Evolutionary conservation across 306 rosid genomes (phyloP).

Genomic region (Mucuna pruriens): DNA sequence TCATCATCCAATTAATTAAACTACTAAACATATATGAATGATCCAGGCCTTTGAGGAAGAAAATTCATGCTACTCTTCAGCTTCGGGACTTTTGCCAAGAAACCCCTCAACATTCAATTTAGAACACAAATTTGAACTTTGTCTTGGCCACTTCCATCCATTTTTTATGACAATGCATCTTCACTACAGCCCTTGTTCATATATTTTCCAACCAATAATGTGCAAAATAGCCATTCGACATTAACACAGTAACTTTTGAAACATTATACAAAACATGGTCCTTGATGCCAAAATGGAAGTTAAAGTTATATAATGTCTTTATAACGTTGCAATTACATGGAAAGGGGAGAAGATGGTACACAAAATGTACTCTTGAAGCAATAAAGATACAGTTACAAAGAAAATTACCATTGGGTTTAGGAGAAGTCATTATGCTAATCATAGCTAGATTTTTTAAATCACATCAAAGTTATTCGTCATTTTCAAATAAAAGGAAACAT

Average conservation of each 20-base stretch:
- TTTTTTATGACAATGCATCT: constrained; percentile 13
- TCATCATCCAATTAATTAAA: neutral
- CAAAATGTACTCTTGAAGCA: neutral
- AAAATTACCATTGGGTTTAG: neutral
- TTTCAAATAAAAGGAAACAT: neutral
- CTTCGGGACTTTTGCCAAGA: neutral
- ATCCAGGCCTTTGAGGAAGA: neutral
- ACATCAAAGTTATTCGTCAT: neutral
- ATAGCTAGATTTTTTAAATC: neutral
- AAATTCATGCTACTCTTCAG: neutral
- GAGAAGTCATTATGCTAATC: neutral
- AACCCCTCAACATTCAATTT: constrained; percentile 7
- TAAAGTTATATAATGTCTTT: neutral
- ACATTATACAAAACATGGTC: neutral
- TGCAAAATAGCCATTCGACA: neutral
- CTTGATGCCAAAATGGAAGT: neutral
- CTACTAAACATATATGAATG: neutral
- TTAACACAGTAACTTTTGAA: neutral
- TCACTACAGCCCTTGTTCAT: neutral
- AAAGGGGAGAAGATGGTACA: neutral
- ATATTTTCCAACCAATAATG: constrained; percentile 10
- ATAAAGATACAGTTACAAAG: neutral
- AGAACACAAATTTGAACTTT: neutral
- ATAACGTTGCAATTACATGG: neutral
- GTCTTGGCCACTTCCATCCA: neutral